A percentile compares a stretch with the other conserved stretches of the same genome.
Evolutionary conservation across 2,329 filamentous ascomycete species (phyloP).

Genomic region (Colletotrichum phormii): DNA sequence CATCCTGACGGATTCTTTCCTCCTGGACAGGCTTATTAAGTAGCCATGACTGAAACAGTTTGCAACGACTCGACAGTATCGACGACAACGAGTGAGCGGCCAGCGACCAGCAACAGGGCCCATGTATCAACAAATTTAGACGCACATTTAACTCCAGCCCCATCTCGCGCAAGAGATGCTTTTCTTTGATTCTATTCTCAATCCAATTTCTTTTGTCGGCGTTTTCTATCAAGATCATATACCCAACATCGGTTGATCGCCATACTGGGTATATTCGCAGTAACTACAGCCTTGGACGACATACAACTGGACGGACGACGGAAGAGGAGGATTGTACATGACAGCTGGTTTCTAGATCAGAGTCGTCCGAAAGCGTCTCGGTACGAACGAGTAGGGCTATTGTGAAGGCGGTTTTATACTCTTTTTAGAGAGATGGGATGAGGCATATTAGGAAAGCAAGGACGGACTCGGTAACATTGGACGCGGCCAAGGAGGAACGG

Average conservation of each 20-base stretch:
- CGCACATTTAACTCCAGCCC: conserved; percentile 1
- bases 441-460: neutral
- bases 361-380: conserved; percentile 9
- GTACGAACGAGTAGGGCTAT: conserved; percentile 1
- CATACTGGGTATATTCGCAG: neutral
- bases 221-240: conserved; percentile 31
- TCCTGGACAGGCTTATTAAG: conserved; percentile 30
- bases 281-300: conserved; percentile 9
- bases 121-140: conserved; percentile 14
- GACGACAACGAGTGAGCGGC: too few species aligned
- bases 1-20: conserved; percentile 26
- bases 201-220: conserved; percentile 5
- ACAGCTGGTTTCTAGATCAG: neutral
- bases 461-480: neutral
- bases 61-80: neutral
- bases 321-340: conserved; percentile 24
- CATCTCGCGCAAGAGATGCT: conserved; percentile 28
- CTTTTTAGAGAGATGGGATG: conserved; percentile 22
- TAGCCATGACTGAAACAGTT: neutral
- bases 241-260: conserved; percentile 31
- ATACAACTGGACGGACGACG: neutral
- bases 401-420: conserved; percentile 13
- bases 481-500: neutral
- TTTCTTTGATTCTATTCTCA: conserved; percentile 4
- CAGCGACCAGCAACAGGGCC: neutral